Evolutionary conservation across 345 rosid species (phyloP), one percentile per base, ranked within the genome.

Genomic region (Brassica incana): DNA sequence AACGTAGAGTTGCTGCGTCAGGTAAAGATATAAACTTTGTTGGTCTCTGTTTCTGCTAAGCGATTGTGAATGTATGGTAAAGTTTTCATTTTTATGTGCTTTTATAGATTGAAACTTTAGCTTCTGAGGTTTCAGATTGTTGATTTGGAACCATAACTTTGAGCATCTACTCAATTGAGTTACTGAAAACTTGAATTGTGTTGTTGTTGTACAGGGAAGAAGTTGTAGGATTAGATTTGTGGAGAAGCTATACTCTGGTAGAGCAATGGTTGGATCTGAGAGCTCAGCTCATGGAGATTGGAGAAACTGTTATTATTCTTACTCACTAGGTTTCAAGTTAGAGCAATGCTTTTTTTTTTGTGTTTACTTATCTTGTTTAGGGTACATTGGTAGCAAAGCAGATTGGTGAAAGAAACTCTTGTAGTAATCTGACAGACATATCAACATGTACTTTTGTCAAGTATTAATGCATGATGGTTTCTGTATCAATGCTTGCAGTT

Each of bases 391-490:
- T 80, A 76, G 76, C 68, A 65, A 80, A 58, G 73, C 58, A 76
- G 69, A 71, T 76, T 76, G 67, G 60, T 2, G 14, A 30, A 81
- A 56, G 65, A 71, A 59, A 65, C 69, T 58, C 80, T 70, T 27
- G 11, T 79, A 68, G 74, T 80, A 50, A 63, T 75, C 79, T 76
- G 48, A 40, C 48, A 9, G 65, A 71, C 80, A 12, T 76, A 66
- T 81, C 71, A 71, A 71, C 8, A 43, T 80, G 80, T 80, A 80
- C 77, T 76, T 62, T 71, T 76, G 80, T 76, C 73, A 81, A 81
- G 80, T 81, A 35, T 68, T 71, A 76, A 81, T 81, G 77, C 76
- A 76, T 71, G 63, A 76, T 81, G 69, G 80, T 70, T 75, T 80
- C 58, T 80, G 83, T 70, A 75, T 75, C 75, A 67, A 38, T 52